Conservation (phyloP, 192 early-diverging fungal genomes). For the Radiomyces spectabilis region DNA sequence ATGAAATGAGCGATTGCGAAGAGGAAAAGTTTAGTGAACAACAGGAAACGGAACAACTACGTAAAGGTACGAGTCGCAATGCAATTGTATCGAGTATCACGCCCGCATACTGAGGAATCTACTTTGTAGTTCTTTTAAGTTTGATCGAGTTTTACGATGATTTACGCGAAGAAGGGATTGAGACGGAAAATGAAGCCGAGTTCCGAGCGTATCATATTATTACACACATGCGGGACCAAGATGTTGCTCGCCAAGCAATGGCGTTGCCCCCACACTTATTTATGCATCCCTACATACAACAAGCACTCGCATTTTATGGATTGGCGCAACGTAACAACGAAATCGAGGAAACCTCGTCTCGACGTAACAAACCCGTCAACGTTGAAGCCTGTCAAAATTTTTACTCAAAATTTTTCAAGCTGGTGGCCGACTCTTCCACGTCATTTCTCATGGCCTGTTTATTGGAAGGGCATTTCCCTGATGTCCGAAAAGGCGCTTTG, state of each 20-base stretch:
- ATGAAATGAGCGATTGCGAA: constrained; percentile 61
- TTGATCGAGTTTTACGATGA: constrained; percentile 87
- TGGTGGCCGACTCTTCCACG: constrained; percentile 44
- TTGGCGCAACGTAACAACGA: constrained; percentile 50
- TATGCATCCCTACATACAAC: constrained; percentile 51
- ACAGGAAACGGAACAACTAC: constrained; percentile 84
- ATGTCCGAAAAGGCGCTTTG: constrained; percentile 66
- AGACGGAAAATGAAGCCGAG: constrained; percentile 77
- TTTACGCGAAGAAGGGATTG: constrained; percentile 38
- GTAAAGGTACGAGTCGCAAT: constrained; percentile 56
- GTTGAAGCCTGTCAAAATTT: constrained; percentile 53
- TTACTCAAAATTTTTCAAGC: constrained; percentile 68
- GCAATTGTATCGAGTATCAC: not conserved
- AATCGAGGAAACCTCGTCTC: constrained; percentile 12
- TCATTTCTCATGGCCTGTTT: constrained; percentile 75
- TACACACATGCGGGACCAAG: constrained; percentile 62
- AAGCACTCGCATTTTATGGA: constrained; percentile 60
- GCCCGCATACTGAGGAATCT: not conserved
- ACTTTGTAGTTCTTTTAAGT: constrained; percentile 56
- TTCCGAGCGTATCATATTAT: constrained; percentile 87
- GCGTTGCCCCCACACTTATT: constrained; percentile 52
- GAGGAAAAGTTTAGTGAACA: constrained; percentile 54
- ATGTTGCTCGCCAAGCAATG: constrained; percentile 59
- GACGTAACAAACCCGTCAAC: constrained; percentile 37
- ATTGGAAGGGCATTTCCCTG: constrained; percentile 64